phyloP scores from a whole-genome alignment of 2,329 filamentous ascomycete genomes.

The Neopestalotiopsis sp. region DNA sequence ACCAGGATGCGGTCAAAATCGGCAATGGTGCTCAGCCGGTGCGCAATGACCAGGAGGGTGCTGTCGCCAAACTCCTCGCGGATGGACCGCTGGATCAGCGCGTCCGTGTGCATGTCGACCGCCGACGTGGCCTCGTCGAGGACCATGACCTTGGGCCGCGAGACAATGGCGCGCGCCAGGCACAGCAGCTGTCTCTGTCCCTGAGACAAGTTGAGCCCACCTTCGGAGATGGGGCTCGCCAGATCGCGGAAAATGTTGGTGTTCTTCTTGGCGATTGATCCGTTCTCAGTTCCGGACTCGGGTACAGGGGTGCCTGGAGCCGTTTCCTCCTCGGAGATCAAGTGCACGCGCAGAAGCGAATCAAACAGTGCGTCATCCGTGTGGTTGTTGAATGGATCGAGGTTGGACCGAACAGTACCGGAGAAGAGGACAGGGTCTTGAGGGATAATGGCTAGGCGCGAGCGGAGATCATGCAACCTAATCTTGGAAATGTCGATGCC shows the following conservation, averaged over 20 bases:
- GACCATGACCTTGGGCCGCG: slow-evolving; percentile 77
- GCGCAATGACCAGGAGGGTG: slow-evolving; percentile 77
- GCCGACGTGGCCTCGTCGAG: slow-evolving; percentile 82
- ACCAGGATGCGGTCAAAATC: slow-evolving; percentile 80
- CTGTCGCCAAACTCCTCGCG: slow-evolving; percentile 72
- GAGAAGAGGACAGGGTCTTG: slow-evolving; percentile 83
- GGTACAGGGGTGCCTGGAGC: slow-evolving; percentile 36
- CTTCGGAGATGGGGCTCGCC: slow-evolving; percentile 69
- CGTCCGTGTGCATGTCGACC: slow-evolving; percentile 79
- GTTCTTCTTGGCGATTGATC: slow-evolving; percentile 51
- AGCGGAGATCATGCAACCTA: slow-evolving; percentile 71
- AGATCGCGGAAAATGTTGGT: slow-evolving; percentile 71
- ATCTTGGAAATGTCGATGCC: slow-evolving; percentile 77
- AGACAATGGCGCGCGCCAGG: slow-evolving; percentile 74
- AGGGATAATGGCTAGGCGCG: slow-evolving; percentile 80
- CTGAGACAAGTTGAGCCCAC: slow-evolving; percentile 76
- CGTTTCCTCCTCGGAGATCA: slow-evolving; percentile 55
- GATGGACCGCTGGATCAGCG: slow-evolving; percentile 75
- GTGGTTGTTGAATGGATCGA: slow-evolving; percentile 78
- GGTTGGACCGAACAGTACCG: slow-evolving; percentile 76
- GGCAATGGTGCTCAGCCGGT: slow-evolving; percentile 76
- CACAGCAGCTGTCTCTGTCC: slow-evolving; percentile 80
- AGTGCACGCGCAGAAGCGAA: slow-evolving; percentile 72
- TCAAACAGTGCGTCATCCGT: slow-evolving; percentile 72
- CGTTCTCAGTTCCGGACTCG: slow-evolving; percentile 34